Conservation (phyloP, 2,329 filamentous ascomycete genomes). For the Fusarium annulatum region DNA sequence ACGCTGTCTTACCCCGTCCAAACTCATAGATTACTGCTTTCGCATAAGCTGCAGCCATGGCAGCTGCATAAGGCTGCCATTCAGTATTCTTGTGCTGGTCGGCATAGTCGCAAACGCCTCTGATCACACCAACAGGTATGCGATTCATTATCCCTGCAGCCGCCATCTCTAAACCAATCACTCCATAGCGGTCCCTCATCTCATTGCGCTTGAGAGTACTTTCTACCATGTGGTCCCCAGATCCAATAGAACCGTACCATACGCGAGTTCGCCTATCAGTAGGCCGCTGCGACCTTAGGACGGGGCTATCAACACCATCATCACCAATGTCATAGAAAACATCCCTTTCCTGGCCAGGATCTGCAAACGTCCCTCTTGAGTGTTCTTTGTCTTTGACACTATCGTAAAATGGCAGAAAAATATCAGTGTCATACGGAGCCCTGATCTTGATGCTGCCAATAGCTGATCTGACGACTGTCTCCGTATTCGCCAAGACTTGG, state of each 20-base stretch:
- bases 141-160: neutral
- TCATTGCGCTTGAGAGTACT: neutral
- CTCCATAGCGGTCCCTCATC: neutral
- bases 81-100: neutral
- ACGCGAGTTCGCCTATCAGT: neutral
- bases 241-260: neutral
- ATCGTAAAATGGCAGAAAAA: conserved; percentile 42
- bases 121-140: neutral
- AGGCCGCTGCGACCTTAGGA: neutral
- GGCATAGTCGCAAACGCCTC: neutral
- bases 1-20: neutral
- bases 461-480: conserved; percentile 48
- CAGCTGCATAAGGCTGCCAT: neutral
- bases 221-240: neutral
- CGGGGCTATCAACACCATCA: neutral
- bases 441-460: conserved; percentile 48
- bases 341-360: conserved; percentile 49
- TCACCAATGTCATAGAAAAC: conserved; percentile 24
- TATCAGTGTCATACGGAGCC: conserved; percentile 35
- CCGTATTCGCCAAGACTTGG: conserved; percentile 43
- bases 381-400: conserved; percentile 42
- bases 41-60: neutral
- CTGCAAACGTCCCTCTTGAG: conserved; percentile 41
- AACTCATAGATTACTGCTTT: neutral
- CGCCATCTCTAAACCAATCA: neutral